Evolutionary conservation across 1,139 yeast species (phyloP).

Genomic region (Magnusiomyces ingens): DNA sequence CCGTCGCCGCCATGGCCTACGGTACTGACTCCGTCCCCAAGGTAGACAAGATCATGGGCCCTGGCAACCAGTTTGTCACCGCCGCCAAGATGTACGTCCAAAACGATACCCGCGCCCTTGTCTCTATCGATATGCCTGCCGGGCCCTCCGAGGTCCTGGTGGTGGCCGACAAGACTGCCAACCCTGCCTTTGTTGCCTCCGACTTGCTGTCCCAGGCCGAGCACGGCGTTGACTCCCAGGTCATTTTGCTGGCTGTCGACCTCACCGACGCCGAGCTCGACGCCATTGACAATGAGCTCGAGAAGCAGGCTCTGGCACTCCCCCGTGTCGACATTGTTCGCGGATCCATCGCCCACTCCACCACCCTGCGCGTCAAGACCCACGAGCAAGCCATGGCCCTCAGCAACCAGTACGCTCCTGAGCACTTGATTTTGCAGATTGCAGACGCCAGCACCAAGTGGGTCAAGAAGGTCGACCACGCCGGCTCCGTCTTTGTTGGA

Average conservation of each 20-base stretch:
- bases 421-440: slow-evolving; percentile 88
- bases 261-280: slow-evolving; percentile 53
- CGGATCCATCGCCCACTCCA: slow-evolving; percentile 86
- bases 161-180: slow-evolving; percentile 78
- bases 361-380: slow-evolving; percentile 59
- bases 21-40: slow-evolving; percentile 91
- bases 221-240: slow-evolving; percentile 98
- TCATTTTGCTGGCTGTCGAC: slow-evolving; percentile 76
- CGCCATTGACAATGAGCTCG: slow-evolving; percentile 73
- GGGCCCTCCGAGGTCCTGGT: slow-evolving; percentile 98
- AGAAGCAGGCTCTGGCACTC: slow-evolving; percentile 72
- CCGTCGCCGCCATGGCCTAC: slow-evolving; percentile 96
- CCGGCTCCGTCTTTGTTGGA: slow-evolving; percentile 96
- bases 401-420: slow-evolving; percentile 92
- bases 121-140: slow-evolving; percentile 99
- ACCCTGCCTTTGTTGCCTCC: slow-evolving; percentile 92
- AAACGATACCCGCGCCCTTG: slow-evolving; percentile 89
- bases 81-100: slow-evolving; percentile 98
- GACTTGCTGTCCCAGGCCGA: slow-evolving; percentile 97
- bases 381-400: slow-evolving; percentile 73
- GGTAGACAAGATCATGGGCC: slow-evolving; percentile 95
- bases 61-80: slow-evolving; percentile 98
- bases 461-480: slow-evolving; percentile 74
- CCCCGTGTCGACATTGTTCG: slow-evolving; percentile 94
- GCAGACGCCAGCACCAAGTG: slow-evolving; percentile 58